phyloP scores from a whole-genome alignment of 169 alveolate genomes.

The Babesia ovis region DNA sequence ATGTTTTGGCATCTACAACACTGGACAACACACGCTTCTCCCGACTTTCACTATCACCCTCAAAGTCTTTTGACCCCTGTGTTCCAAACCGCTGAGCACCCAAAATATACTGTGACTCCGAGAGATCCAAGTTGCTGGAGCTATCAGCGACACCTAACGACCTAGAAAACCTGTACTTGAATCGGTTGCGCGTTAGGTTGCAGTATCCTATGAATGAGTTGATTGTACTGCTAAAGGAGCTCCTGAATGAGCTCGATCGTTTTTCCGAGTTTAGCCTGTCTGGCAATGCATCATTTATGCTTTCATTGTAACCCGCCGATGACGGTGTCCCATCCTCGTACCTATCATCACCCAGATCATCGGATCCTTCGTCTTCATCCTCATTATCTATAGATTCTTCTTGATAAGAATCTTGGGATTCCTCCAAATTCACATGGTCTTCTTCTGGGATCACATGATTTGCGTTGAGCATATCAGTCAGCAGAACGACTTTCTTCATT shows the following conservation, averaged over 20 bases:
- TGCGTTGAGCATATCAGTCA: background rate
- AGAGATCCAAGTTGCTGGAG: background rate
- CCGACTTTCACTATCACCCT: background rate
- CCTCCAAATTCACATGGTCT: background rate
- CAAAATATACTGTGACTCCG: conserved; percentile 5
- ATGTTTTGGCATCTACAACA: background rate
- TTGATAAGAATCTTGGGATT: too few relatives aligned
- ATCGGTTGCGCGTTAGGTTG: conserved; percentile 3
- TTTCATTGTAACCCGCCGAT: background rate
- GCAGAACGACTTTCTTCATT: background rate
- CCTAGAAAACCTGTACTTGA: background rate
- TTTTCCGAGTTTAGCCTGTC: background rate
- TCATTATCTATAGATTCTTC: too few relatives aligned
- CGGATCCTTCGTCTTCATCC: too few relatives aligned
- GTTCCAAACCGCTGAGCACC: background rate
- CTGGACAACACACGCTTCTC: background rate
- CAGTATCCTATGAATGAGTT: conserved; percentile 35
- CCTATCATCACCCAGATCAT: background rate
- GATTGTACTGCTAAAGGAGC: conserved; percentile 54
- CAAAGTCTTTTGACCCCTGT: background rate
- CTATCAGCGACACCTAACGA: background rate
- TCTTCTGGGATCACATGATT: conserved; percentile 16
- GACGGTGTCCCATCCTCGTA: background rate
- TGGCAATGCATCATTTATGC: background rate
- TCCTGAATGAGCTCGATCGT: background rate